phyloP scores from a whole-genome alignment of 2,329 filamentous ascomycete species.

The Colletotrichum sp. region DNA sequence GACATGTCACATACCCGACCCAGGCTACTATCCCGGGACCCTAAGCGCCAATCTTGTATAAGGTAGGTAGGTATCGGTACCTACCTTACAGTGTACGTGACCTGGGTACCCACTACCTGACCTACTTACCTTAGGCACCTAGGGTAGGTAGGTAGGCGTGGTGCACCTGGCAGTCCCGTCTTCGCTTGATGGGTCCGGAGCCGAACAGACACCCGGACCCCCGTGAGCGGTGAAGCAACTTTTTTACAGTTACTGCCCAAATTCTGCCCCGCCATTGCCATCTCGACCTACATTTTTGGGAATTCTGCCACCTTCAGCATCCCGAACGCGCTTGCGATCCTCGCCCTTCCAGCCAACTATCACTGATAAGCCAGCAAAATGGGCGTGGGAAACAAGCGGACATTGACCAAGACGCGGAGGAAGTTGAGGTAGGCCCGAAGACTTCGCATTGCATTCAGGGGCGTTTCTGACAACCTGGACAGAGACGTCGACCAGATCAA shows the following conservation, averaged over 20 bases:
- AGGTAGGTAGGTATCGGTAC: background rate
- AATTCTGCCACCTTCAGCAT: background rate
- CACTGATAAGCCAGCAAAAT: constrained; percentile 47
- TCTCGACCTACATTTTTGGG: background rate
- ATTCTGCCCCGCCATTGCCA: constrained; percentile 10
- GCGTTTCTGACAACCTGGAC: constrained; percentile 17
- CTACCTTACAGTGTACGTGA: no score
- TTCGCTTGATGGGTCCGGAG: background rate
- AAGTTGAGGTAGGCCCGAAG: constrained; percentile 63
- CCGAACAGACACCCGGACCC: background rate
- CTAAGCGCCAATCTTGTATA: background rate
- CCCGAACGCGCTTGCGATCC: background rate
- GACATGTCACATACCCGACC: background rate
- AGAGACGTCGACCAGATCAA: constrained; percentile 95
- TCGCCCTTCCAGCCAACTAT: background rate
- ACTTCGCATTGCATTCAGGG: background rate
- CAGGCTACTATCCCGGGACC: background rate
- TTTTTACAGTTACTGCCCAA: background rate
- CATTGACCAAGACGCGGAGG: constrained; percentile 77
- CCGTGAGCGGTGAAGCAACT: constrained; percentile 9
- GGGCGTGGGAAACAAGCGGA: constrained; percentile 71
- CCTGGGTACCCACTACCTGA: background rate
- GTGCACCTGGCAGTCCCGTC: no score
- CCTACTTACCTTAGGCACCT: no score
- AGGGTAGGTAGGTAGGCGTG: no score